Evolutionary conservation across 2,329 filamentous ascomycete species (phyloP).

Genomic region (Pseudocercospora ulei): DNA sequence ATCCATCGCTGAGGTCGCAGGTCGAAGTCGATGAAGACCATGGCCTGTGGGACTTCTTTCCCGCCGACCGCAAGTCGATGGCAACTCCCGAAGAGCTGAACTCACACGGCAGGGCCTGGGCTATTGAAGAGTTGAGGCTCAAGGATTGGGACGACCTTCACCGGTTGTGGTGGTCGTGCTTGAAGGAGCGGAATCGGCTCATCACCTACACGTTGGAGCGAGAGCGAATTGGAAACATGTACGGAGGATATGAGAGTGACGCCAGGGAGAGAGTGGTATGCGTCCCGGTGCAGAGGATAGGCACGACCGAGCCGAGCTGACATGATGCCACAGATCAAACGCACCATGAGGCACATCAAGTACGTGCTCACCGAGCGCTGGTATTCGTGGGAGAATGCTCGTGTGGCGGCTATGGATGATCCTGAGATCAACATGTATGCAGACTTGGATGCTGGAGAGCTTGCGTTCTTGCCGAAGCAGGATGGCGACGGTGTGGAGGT

Average conservation of each 20-base stretch:
- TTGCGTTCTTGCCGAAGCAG: conserved; percentile 24
- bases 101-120: conserved; percentile 73
- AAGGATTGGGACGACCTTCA: conserved; percentile 95
- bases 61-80: conserved; percentile 57
- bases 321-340: conserved; percentile 50
- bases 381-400: conserved; percentile 76
- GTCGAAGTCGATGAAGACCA: conserved; percentile 61
- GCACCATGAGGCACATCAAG: conserved; percentile 74
- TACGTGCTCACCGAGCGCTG: conserved; percentile 77
- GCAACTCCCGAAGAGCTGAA: conserved; percentile 60
- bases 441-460: conserved; percentile 26
- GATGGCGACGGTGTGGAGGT: too few relatives aligned
- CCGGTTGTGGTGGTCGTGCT: conserved; percentile 85
- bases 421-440: conserved; percentile 54
- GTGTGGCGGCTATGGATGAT: conserved; percentile 55
- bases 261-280: conserved; percentile 58
- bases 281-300: background rate
- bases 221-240: conserved; percentile 50
- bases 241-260: conserved; percentile 59
- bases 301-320: background rate
- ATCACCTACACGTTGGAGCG: conserved; percentile 67
- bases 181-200: conserved; percentile 81
- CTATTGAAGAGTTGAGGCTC: conserved; percentile 68
- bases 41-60: conserved; percentile 89
- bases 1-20: conserved; percentile 48